A percentile compares a stretch with the other conserved stretches of the same genome.
Conservation (phyloP, 2,329 filamentous ascomycete species). For the Polychaeton citri region DNA sequence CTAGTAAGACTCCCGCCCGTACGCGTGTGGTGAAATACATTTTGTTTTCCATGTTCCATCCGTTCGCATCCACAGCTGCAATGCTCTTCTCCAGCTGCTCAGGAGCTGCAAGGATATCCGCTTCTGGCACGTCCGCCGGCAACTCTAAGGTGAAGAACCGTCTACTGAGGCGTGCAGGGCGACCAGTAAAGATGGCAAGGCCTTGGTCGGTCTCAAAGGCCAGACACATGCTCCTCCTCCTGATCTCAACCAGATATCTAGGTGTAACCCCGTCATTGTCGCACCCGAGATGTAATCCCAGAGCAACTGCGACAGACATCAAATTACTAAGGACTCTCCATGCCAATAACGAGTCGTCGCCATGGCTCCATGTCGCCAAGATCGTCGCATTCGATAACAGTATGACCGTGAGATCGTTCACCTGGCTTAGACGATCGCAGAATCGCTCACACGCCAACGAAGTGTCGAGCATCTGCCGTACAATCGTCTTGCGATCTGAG, state of each 20-base stretch:
- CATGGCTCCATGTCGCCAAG: slow-evolving; percentile 4
- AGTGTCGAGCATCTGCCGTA: not conserved
- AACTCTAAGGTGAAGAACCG: slow-evolving; percentile 1
- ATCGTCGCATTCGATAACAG: not conserved
- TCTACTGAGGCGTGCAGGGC: slow-evolving; percentile 3
- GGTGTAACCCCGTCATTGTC: not conserved
- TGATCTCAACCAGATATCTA: slow-evolving; percentile 2
- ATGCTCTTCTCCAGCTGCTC: not conserved
- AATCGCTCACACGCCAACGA: not conserved
- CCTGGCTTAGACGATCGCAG: not conserved
- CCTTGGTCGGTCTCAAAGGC: slow-evolving; percentile 3
- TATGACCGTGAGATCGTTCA: slow-evolving; percentile 4
- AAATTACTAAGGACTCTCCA: slow-evolving; percentile 3
- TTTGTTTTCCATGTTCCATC: not conserved
- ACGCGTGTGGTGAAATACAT: not conserved
- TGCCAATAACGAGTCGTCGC: slow-evolving; percentile 4
- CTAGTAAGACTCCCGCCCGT: not conserved
- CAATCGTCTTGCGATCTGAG: not conserved
- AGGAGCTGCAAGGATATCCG: not conserved
- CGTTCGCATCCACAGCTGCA: not conserved
- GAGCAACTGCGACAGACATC: slow-evolving; percentile 2
- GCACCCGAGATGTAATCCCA: slow-evolving; percentile 2
- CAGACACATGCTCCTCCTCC: slow-evolving; percentile 1
- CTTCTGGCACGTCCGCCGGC: slow-evolving; percentile 3
- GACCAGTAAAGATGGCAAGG: slow-evolving; percentile 2